Conservation (phyloP, 768 basidiomycete species). For the Hygrophorus russula region DNA sequence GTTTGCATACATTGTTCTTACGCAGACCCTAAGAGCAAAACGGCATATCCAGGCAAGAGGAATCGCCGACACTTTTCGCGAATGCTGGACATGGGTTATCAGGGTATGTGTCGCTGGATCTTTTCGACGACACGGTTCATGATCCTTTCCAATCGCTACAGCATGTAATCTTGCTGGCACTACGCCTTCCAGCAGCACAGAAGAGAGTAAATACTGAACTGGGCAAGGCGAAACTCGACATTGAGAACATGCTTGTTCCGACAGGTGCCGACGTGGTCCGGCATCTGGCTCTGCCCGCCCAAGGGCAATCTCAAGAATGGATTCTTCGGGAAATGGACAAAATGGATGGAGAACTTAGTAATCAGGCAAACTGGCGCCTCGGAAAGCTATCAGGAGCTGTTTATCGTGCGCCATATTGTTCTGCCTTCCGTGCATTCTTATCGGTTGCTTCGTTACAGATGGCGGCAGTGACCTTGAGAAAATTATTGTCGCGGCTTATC, state of each 20-base stretch:
- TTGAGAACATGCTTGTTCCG: slow-evolving; percentile 60
- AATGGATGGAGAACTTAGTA: slow-evolving; percentile 54
- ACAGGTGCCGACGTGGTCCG: slow-evolving; percentile 50
- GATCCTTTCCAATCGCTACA: not conserved
- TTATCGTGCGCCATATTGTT: slow-evolving; percentile 48
- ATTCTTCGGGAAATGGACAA: slow-evolving; percentile 68
- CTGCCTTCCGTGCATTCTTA: not conserved
- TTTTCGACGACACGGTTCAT: not conserved
- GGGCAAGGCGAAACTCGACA: slow-evolving; percentile 48
- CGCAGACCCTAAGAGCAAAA: slow-evolving; percentile 38
- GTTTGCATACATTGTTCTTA: slow-evolving; percentile 47
- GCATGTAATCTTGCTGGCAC: slow-evolving; percentile 37
- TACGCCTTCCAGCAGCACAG: slow-evolving; percentile 51
- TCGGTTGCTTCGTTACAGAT: slow-evolving; percentile 29
- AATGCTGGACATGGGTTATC: slow-evolving; percentile 41
- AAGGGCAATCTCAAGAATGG: slow-evolving; percentile 61
- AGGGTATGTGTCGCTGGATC: slow-evolving; percentile 27
- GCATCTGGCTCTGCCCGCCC: slow-evolving; percentile 52
- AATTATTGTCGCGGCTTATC: slow-evolving; percentile 72
- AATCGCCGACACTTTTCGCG: slow-evolving; percentile 31
- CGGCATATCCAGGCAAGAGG: slow-evolving; percentile 61
- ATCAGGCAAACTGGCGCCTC: slow-evolving; percentile 42
- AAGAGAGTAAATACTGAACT: slow-evolving; percentile 55
- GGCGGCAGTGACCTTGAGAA: slow-evolving; percentile 75
- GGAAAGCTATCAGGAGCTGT: slow-evolving; percentile 81